Percentiles rank a stretch among this genome's conserved stretches.
Conservation (phyloP, 116 monocot genomes). For the Dioscorea cayenensis region DNA sequence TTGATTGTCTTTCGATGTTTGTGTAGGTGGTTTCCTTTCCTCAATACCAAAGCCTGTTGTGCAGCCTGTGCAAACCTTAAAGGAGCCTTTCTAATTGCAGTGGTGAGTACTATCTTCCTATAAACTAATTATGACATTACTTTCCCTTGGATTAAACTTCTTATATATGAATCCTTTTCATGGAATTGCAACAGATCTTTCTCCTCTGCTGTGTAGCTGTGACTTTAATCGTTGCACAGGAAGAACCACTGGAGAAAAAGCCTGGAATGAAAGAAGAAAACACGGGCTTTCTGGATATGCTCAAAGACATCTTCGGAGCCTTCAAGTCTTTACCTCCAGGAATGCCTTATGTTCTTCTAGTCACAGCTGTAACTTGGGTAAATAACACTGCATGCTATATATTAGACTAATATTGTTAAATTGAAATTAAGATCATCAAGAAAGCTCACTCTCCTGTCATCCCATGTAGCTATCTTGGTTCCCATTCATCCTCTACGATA, state of each 20-base stretch:
- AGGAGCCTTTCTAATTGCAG: constrained; percentile 52
- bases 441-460: background rate
- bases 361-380: constrained; percentile 57
- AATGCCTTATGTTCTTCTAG: constrained; percentile 43
- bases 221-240: constrained; percentile 35
- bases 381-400: background rate
- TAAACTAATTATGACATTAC: no score
- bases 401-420: no score
- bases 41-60: constrained; percentile 38
- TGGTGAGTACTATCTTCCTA: constrained; percentile 16
- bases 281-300: constrained; percentile 9
- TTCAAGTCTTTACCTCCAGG: constrained; percentile 46
- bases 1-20: background rate
- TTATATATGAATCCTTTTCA: background rate
- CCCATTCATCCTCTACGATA: constrained; percentile 53
- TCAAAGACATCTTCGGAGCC: constrained; percentile 17
- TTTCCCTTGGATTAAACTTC: no score
- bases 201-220: constrained; percentile 21
- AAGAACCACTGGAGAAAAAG: constrained; percentile 15
- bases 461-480: constrained; percentile 44
- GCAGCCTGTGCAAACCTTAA: constrained; percentile 58
- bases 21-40: constrained; percentile 48
- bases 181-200: constrained; percentile 20
- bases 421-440: background rate
- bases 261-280: background rate